Conservation (phyloP, 2,329 filamentous ascomycete species). For the Botrytis sinoallii region DNA sequence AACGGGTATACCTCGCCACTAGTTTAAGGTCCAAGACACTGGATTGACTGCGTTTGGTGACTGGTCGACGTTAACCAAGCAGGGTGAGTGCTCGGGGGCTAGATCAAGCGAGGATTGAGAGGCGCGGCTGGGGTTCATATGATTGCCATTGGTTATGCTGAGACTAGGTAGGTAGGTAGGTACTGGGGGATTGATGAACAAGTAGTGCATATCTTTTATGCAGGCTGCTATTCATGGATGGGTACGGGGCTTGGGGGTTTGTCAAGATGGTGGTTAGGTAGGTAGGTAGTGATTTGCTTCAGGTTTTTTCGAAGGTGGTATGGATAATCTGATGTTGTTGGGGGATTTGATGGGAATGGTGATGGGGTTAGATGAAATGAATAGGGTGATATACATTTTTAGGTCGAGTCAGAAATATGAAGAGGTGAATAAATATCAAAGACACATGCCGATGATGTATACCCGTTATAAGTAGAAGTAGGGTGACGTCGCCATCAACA, state of each 20-base stretch:
- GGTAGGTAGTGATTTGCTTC: background rate
- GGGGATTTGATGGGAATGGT: no score
- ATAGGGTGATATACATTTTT: background rate
- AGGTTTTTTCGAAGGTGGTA: background rate
- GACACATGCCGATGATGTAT: background rate
- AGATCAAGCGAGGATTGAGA: background rate
- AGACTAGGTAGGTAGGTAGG: background rate
- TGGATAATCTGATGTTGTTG: background rate
- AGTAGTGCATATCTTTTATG: constrained; percentile 2
- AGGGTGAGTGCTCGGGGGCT: background rate
- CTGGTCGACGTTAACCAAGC: background rate
- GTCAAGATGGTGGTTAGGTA: background rate
- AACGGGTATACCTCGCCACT: background rate
- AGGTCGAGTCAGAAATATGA: background rate
- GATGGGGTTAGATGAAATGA: background rate
- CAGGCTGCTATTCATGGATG: constrained; percentile 1
- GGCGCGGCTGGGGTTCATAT: background rate
- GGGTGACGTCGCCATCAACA: background rate
- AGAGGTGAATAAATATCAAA: background rate
- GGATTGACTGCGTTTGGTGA: background rate
- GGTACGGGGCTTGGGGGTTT: background rate
- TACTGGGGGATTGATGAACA: background rate
- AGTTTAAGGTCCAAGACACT: background rate
- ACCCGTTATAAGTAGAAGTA: background rate
- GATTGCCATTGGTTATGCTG: background rate